Conservation (phyloP, 768 basidiomycete genomes). For the Naganishia antarctica region DNA sequence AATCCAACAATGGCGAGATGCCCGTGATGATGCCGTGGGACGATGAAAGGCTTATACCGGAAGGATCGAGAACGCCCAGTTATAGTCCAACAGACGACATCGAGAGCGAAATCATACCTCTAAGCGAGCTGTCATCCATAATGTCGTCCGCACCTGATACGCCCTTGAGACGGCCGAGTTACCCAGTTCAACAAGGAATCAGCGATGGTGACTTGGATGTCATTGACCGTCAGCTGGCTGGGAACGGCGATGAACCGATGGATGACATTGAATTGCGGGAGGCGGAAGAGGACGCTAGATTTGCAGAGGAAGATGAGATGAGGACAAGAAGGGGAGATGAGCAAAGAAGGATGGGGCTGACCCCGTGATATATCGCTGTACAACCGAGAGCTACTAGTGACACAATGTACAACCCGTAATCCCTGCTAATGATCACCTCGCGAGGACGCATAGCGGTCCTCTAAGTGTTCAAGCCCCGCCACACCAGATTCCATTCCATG, state of each 20-base stretch:
- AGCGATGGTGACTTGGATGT: neutral
- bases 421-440: neutral
- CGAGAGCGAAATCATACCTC: neutral
- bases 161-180: neutral
- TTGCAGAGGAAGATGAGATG: neutral
- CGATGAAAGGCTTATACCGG: neutral
- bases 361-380: neutral
- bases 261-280: constrained; percentile 21
- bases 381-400: neutral
- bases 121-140: neutral
- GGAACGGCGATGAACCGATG: constrained; percentile 8
- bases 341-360: constrained; percentile 12
- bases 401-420: neutral
- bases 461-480: neutral
- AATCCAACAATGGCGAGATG: constrained; percentile 14
- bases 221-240: constrained; percentile 2
- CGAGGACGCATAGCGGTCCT: constrained; percentile 1
- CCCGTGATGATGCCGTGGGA: constrained; percentile 25
- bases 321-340: neutral
- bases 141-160: neutral
- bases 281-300: neutral
- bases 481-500: constrained; percentile 11
- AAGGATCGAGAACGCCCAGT: constrained; percentile 1
- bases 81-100: neutral
- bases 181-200: neutral